A percentile compares a stretch with the other conserved stretches of the same genome.
These are phyloP conservation scores for Ophiosphaerella herpotricha DNA, from an alignment of 2,329 filamentous ascomycete genomes.

Conservation along the genomic window DNA sequence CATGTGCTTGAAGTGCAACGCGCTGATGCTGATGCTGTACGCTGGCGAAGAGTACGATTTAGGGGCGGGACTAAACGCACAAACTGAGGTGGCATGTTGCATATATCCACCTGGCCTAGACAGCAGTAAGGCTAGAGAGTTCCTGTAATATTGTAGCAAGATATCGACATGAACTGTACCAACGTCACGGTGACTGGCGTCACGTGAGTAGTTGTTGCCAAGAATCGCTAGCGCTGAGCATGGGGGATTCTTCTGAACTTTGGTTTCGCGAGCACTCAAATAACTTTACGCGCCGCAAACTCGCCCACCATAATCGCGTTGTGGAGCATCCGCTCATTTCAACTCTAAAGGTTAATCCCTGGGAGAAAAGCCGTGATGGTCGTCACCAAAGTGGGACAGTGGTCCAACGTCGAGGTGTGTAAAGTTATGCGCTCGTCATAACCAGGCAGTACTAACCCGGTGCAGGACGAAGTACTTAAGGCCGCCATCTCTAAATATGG, in stretches of 20 bases:
- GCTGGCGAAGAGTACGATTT: background rate
- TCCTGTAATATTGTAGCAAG: background rate
- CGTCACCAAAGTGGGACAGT: constrained; percentile 69
- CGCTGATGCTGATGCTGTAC: background rate
- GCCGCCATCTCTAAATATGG: constrained; percentile 58
- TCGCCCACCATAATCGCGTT: constrained; percentile 13
- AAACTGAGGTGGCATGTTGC: constrained; percentile 3
- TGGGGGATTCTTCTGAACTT: constrained; percentile 20
- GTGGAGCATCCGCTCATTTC: constrained; percentile 9
- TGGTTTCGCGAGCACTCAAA: constrained; percentile 21
- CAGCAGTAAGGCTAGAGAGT: background rate
- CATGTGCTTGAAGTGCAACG: background rate
- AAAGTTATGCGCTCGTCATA: too few relatives aligned
- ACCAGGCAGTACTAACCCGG: constrained; percentile 24
- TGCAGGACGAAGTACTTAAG: constrained; percentile 95
- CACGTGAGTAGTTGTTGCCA: constrained; percentile 14
- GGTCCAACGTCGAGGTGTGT: constrained; percentile 50
- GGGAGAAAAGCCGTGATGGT: constrained; percentile 54
- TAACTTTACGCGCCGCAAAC: constrained; percentile 9
- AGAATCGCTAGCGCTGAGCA: constrained; percentile 18
- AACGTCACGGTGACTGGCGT: constrained; percentile 32
- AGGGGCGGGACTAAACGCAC: background rate
- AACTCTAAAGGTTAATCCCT: constrained; percentile 1
- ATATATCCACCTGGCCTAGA: background rate
- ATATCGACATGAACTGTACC: background rate